phyloP scores from a whole-genome alignment of 2,329 filamentous ascomycete genomes.

The Colletotrichum navitas region DNA sequence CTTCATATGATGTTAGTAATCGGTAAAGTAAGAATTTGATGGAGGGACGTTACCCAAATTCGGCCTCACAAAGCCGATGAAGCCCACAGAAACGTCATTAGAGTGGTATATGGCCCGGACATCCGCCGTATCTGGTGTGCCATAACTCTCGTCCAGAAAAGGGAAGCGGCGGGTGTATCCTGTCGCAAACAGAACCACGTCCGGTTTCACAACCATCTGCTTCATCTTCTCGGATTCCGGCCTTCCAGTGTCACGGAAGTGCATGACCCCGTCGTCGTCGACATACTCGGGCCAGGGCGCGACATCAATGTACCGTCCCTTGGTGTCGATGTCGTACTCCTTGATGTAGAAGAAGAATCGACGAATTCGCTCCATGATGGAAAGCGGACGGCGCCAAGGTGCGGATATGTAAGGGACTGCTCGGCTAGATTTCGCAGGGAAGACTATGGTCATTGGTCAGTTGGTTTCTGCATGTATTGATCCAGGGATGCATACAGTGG shows the following conservation, averaged over 20 bases:
- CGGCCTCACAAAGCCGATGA: conserved; percentile 62
- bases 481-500: conserved; percentile 18
- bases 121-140: conserved; percentile 60
- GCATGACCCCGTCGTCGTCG: conserved; percentile 48
- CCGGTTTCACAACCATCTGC: conserved; percentile 49
- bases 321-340: conserved; percentile 43
- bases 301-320: conserved; percentile 50
- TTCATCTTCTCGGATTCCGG: conserved; percentile 50
- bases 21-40: fast-evolving
- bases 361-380: conserved; percentile 48
- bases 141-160: conserved; percentile 50
- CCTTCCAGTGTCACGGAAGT: conserved; percentile 49
- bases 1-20: conserved; percentile 4
- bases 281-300: conserved; percentile 53
- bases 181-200: conserved; percentile 54
- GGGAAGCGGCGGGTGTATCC: conserved; percentile 53
- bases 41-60: conserved; percentile 50
- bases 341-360: conserved; percentile 50
- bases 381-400: conserved; percentile 48
- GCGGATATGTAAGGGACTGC: conserved; percentile 52
- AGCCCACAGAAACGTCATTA: conserved; percentile 55
- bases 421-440: conserved; percentile 52
- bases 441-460: conserved; percentile 45
- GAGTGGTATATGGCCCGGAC: conserved; percentile 65
- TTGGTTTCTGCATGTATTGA: neutral